These are phyloP conservation scores for Talaromyces sp. DNA, from an alignment of 2,329 filamentous ascomycete species.

Conservation along the genomic window DNA sequence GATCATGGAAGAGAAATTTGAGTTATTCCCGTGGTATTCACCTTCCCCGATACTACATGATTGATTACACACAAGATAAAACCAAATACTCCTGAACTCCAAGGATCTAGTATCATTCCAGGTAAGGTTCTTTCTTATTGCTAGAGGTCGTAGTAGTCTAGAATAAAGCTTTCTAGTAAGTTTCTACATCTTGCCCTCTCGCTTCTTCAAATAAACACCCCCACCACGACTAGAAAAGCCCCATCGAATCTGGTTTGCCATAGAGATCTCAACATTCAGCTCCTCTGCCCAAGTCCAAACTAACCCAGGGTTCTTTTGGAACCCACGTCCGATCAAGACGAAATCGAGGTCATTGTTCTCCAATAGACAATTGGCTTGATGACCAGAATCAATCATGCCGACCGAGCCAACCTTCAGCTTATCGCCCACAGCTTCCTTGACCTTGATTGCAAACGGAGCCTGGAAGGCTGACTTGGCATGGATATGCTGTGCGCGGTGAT, in stretches of 20 bases:
- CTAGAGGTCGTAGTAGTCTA: too few species aligned
- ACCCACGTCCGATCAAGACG: constrained; percentile 73
- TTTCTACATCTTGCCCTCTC: constrained; percentile 20
- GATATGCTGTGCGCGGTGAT: constrained; percentile 55
- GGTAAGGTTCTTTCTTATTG: too few species aligned
- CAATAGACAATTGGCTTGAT: constrained; percentile 66
- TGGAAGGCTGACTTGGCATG: constrained; percentile 68
- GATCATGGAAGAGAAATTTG: too few species aligned
- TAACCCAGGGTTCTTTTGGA: constrained; percentile 79
- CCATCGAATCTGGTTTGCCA: constrained; percentile 39
- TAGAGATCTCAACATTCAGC: not conserved
- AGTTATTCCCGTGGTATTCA: too few species aligned
- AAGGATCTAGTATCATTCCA: too few species aligned
- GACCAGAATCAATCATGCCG: constrained; percentile 70
- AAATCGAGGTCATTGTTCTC: constrained; percentile 63
- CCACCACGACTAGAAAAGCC: constrained; percentile 45
- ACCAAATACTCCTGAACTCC: too few species aligned
- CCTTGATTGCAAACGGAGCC: constrained; percentile 68
- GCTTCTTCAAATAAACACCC: constrained; percentile 22
- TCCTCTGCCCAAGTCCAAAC: constrained; percentile 57
- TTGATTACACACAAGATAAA: too few species aligned
- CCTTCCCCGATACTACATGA: too few species aligned
- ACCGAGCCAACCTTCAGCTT: constrained; percentile 73
- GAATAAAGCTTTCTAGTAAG: too few species aligned
- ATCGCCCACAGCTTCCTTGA: constrained; percentile 74